Evolutionary conservation across 169 alveolate species (phyloP), one percentile per base, ranked within the genome.

Genomic region (Haemoproteus tartakovskyi): DNA sequence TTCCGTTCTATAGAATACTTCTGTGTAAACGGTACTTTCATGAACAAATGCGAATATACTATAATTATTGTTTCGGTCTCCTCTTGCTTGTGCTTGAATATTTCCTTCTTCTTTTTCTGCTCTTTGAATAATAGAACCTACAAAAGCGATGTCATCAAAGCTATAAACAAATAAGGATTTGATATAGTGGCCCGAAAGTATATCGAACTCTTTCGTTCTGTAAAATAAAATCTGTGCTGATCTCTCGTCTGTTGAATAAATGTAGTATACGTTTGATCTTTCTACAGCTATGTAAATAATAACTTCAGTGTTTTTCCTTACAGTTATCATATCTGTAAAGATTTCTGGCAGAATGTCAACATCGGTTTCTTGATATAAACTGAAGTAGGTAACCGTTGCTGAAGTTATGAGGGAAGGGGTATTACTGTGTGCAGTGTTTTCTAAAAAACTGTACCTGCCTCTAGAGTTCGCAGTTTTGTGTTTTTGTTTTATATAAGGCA

Each of bases 101-200:
- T n/a, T n/a, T n/a, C n/a, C n/a, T n/a, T n/a, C n/a, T n/a, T n/a
- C n/a, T n/a, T n/a, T n/a, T n/a, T n/a, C 41, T 24, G 18, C 60
- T 59, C 40, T 63, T 8, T 11, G 22, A 8, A 80, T 38, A 50
- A 48, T 11, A 9, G 47, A 56, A 18, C 54, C 51, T 37, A 62
- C 63, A 80, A 43, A 80, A 54, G 37, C 63, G n/a, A 12, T 27
- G 26, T 63, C 29, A 2, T 3, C 30, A 59, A 38, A 84, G 52
- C 37, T 54, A 86, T 27, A 86, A 67, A 43, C 86, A 92, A 51
- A 97, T 93, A 78, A 79, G 82, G 62, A 78, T 92, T 21, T 79
- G 87, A 74, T 91, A 91, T 40, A n/a, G n/a, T n/a, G n/a, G 94
- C 96, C 12, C 90, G 91, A 50, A 74, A 87, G 5, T 91, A 89